Percentiles rank a stretch among this genome's conserved stretches.
Conservation (phyloP, 129 eudicot genomes). For the Cynara cardunculus region DNA sequence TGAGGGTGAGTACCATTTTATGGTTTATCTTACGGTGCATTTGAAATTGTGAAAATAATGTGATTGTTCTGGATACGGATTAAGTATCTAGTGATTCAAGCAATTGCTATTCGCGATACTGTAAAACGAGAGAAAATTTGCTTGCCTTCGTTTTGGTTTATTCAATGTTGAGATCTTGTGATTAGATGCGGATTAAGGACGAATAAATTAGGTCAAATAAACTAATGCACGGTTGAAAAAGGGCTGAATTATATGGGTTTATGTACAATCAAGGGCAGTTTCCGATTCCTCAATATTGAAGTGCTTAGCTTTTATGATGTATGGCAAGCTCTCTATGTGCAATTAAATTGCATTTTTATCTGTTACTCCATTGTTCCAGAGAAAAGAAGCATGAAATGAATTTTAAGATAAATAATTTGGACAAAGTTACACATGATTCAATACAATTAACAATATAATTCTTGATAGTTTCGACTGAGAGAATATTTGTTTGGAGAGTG, state of each 20-base stretch:
- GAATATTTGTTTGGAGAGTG: not conserved
- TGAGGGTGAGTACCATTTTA: constrained; percentile 53
- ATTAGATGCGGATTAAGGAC: not conserved
- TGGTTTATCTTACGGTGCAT: not conserved
- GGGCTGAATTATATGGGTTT: not conserved
- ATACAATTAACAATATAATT: no score
- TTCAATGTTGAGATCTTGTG: not conserved
- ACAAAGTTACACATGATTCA: not conserved
- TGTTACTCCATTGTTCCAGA: not conserved
- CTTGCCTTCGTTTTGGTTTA: not conserved
- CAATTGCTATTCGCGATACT: not conserved
- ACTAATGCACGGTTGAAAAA: not conserved
- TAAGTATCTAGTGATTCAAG: not conserved
- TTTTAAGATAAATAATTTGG: not conserved
- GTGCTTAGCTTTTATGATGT: not conserved
- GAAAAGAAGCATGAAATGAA: not conserved
- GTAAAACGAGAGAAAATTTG: not conserved
- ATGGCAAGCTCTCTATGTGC: not conserved
- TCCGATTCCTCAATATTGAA: not conserved
- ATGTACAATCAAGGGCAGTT: not conserved
- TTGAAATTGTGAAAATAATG: not conserved
- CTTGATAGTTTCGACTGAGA: not conserved
- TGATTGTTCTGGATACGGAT: not conserved
- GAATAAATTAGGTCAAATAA: not conserved
- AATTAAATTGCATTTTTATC: not conserved